These are phyloP conservation scores for Durusdinium trenchii DNA, from an alignment of 73 alveolate genomes.

Conservation along the genomic window DNA sequence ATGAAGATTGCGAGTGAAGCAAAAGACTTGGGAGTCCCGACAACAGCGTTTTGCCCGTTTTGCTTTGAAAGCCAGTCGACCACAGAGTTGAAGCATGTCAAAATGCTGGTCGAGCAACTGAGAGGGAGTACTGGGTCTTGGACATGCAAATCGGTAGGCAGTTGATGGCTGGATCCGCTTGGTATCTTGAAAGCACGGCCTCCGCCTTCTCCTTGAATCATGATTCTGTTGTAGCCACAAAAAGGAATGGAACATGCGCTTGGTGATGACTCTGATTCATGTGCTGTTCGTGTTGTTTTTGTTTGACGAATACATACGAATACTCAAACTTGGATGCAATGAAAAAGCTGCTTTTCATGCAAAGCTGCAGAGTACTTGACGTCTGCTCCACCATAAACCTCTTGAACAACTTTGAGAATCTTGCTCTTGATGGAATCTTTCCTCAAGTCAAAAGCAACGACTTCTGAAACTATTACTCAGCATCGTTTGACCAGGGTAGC, in stretches of 20 bases:
- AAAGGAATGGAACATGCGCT: neutral
- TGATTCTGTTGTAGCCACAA: neutral
- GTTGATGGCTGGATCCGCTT: constrained; percentile 49
- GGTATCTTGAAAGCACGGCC: constrained; percentile 59
- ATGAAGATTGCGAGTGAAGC: too few species aligned
- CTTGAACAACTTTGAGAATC: constrained; percentile 74
- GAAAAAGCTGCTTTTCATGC: neutral
- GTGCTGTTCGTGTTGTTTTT: neutral
- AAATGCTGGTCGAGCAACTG: constrained; percentile 23
- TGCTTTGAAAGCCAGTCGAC: too few species aligned
- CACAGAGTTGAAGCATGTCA: too few species aligned
- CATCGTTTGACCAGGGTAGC: too few species aligned
- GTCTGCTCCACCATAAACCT: constrained; percentile 93
- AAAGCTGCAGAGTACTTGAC: constrained; percentile 47
- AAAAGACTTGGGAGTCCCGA: too few species aligned
- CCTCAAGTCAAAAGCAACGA: too few species aligned
- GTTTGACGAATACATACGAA: too few species aligned
- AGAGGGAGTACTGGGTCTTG: constrained; percentile 94
- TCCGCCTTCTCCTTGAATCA: constrained; percentile 86
- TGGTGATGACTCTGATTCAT: neutral
- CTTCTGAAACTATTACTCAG: too few species aligned
- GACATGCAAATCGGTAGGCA: constrained; percentile 96
- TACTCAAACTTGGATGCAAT: too few species aligned
- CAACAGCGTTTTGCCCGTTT: too few species aligned
- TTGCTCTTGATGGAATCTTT: constrained; percentile 81